These are phyloP conservation scores for Pouteria glomerata DNA, from an alignment of 148 eudicot species.

Conservation along the genomic window DNA sequence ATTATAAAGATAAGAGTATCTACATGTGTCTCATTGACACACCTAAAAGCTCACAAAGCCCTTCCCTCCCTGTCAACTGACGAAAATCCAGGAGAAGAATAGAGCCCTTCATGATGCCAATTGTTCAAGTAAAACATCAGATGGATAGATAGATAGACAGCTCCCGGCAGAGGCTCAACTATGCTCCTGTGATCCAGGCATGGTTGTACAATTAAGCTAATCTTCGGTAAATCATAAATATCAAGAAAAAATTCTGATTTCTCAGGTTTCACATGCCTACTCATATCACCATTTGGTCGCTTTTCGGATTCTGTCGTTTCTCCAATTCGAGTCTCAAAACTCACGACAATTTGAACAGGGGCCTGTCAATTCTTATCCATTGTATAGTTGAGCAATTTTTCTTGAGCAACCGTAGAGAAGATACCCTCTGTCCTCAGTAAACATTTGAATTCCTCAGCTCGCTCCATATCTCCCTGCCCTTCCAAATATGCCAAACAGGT, in stretches of 20 bases:
- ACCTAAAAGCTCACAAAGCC: too few relatives aligned
- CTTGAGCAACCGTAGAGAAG: conserved; percentile 10
- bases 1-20: too few relatives aligned
- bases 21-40: too few relatives aligned
- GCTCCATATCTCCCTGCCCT: conserved; percentile 15
- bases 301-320: not conserved
- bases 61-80: too few relatives aligned
- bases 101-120: too few relatives aligned
- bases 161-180: too few relatives aligned
- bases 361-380: not conserved
- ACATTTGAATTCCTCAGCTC: conserved; percentile 19
- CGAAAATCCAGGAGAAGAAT: too few relatives aligned
- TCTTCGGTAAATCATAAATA: not conserved
- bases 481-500: conserved; percentile 28
- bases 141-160: too few relatives aligned
- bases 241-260: not conserved
- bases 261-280: not conserved
- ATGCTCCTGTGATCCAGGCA: too few relatives aligned
- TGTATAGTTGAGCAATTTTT: conserved; percentile 10
- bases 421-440: conserved; percentile 12
- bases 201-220: too few relatives aligned
- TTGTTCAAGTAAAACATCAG: too few relatives aligned
- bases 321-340: not conserved
- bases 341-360: not conserved
- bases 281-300: not conserved